phyloP scores from a whole-genome alignment of 805 yeast species.

The Candida ovalis region DNA sequence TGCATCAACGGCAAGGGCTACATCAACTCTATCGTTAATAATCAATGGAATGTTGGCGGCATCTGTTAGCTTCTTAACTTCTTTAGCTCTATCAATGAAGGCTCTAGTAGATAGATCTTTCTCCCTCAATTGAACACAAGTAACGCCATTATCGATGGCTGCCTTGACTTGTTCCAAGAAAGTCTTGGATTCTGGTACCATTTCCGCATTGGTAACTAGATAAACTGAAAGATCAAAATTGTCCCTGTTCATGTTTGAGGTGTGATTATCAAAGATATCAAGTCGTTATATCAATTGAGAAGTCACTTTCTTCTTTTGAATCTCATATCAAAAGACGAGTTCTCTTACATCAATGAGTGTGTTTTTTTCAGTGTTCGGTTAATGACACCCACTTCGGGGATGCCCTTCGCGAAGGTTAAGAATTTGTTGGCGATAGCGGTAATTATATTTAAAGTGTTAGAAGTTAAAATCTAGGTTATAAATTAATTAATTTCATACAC shows the following conservation, averaged over 20 bases:
- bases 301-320: too few relatives aligned
- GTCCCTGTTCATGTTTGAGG: slow-evolving; percentile 8
- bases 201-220: slow-evolving; percentile 74
- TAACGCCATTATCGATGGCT: slow-evolving; percentile 69
- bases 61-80: slow-evolving; percentile 59
- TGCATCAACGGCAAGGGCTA: slow-evolving; percentile 84
- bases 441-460: too few relatives aligned
- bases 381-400: too few relatives aligned
- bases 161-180: slow-evolving; percentile 59
- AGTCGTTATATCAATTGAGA: not conserved
- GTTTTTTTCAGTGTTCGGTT: too few relatives aligned
- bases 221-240: slow-evolving; percentile 58
- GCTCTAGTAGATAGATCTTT: slow-evolving; percentile 64
- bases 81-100: slow-evolving; percentile 58
- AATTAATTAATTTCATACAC: too few relatives aligned
- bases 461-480: too few relatives aligned
- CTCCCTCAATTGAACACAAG: slow-evolving; percentile 81
- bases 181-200: slow-evolving; percentile 59
- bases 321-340: too few relatives aligned
- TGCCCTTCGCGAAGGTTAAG: too few relatives aligned
- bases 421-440: too few relatives aligned
- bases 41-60: slow-evolving; percentile 65
- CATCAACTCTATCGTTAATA: slow-evolving; percentile 84
- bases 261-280: not conserved
- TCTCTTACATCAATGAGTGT: too few relatives aligned